These are phyloP conservation scores for Ceratocystis eucalypticola DNA, from an alignment of 2,329 filamentous ascomycete species.

Conservation along the genomic window DNA sequence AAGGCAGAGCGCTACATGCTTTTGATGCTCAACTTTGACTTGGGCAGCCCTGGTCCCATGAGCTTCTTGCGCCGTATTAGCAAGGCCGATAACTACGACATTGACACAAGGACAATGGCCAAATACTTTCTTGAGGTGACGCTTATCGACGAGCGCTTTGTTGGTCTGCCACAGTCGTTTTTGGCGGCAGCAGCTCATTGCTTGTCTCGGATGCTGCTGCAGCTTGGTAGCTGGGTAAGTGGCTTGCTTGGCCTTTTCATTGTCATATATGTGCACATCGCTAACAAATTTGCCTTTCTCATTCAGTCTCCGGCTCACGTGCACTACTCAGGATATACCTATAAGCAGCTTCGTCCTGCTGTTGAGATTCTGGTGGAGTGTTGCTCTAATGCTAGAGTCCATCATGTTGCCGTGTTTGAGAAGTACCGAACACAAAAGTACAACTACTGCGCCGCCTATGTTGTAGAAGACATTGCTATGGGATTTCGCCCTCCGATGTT, in stretches of 20 bases:
- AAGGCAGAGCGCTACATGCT: conserved; percentile 98
- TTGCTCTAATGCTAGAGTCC: conserved; percentile 64
- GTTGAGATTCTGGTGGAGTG: conserved; percentile 73
- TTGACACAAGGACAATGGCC: conserved; percentile 85
- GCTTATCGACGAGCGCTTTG: conserved; percentile 95
- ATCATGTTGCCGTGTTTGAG: conserved; percentile 77
- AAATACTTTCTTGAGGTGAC: conserved; percentile 97
- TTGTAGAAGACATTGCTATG: conserved; percentile 57
- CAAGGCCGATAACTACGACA: conserved; percentile 95
- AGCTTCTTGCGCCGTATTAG: conserved; percentile 93
- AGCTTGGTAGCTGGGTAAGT: conserved; percentile 87
- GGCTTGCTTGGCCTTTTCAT: conserved; percentile 7
- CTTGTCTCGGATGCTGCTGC: conserved; percentile 72
- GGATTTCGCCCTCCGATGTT: conserved; percentile 38
- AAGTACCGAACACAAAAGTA: conserved; percentile 85
- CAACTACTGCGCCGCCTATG: conserved; percentile 70
- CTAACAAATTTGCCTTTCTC: not conserved
- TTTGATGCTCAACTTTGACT: conserved; percentile 85
- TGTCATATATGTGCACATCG: not conserved
- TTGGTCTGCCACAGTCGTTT: conserved; percentile 81
- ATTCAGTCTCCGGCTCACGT: conserved; percentile 64
- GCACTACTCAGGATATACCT: conserved; percentile 89
- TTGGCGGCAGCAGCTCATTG: conserved; percentile 86
- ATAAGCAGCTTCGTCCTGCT: conserved; percentile 64
- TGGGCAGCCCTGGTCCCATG: conserved; percentile 98